Percentiles rank a stretch among this genome's conserved stretches.
phyloP scores from a whole-genome alignment of 139 green algal species.

The Raphidocelis subcapitata region DNA sequence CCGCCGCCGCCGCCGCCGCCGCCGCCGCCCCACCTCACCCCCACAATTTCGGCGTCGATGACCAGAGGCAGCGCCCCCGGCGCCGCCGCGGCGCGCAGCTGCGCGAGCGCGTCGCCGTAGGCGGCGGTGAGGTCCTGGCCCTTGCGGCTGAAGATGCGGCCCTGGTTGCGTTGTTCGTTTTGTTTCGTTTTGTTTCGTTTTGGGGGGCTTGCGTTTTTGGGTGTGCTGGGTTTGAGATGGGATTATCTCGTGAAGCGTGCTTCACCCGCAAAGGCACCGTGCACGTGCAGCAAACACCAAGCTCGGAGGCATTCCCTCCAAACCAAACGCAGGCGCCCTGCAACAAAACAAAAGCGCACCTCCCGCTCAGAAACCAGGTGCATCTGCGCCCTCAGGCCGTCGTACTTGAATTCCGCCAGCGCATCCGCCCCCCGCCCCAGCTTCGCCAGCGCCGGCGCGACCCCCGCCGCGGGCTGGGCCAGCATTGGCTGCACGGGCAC shows the following conservation, averaged over 20 bases:
- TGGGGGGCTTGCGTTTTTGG: too few relatives aligned
- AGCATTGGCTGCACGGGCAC: slow-evolving; percentile 94
- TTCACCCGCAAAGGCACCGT: too few relatives aligned
- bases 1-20: slow-evolving; percentile 18
- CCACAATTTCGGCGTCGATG: slow-evolving; percentile 84
- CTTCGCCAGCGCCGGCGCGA: slow-evolving; percentile 27
- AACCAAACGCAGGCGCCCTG: neutral
- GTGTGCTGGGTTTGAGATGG: too few relatives aligned
- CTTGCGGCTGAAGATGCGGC: slow-evolving; percentile 84
- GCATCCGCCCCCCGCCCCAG: slow-evolving; percentile 10
- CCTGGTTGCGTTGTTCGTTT: slow-evolving; percentile 32
- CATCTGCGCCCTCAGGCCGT: slow-evolving; percentile 87
- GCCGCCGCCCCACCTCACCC: slow-evolving; percentile 55
- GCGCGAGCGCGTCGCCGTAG: slow-evolving; percentile 69
- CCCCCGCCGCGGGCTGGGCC: slow-evolving; percentile 67
- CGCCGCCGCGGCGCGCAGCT: neutral
- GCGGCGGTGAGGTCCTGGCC: slow-evolving; percentile 70
- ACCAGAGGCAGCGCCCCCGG: slow-evolving; percentile 39
- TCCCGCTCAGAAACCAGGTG: slow-evolving; percentile 62
- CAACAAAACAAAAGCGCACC: slow-evolving; percentile 10
- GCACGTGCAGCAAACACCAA: slow-evolving; percentile 6
- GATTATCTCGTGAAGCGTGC: too few relatives aligned
- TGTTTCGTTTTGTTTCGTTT: too few relatives aligned
- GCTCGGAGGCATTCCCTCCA: neutral
- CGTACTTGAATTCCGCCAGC: slow-evolving; percentile 87